Conservation (phyloP, 805 yeast genomes). For the Groenewaldozyma tartarivorans region DNA sequence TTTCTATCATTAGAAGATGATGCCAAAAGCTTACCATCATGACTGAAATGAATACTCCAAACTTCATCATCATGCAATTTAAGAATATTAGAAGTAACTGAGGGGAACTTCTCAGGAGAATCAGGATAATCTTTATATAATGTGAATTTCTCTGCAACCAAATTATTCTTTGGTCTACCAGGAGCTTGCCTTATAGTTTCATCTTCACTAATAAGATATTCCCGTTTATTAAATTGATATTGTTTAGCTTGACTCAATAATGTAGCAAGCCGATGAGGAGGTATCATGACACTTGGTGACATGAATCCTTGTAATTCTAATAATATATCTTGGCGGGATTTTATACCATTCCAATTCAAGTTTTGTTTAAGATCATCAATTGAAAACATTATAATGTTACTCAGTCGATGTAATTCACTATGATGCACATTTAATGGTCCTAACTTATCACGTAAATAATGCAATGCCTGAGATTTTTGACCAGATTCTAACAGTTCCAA, state of each 20-base stretch:
- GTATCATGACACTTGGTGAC: slow-evolving; percentile 44
- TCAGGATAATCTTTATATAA: slow-evolving; percentile 31
- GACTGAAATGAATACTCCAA: slow-evolving; percentile 75
- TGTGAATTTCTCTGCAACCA: slow-evolving; percentile 16
- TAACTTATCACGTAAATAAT: slow-evolving; percentile 31
- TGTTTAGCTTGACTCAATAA: slow-evolving; percentile 43
- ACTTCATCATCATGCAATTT: slow-evolving; percentile 59
- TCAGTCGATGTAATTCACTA: slow-evolving; percentile 22
- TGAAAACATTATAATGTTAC: slow-evolving; percentile 23
- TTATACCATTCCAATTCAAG: slow-evolving; percentile 26
- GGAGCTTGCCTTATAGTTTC: background rate
- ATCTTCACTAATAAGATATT: slow-evolving; percentile 14
- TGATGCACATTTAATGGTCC: slow-evolving; percentile 23
- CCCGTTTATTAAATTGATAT: slow-evolving; percentile 34
- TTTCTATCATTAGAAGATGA: slow-evolving; percentile 63
- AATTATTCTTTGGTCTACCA: background rate
- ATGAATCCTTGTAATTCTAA: slow-evolving; percentile 36
- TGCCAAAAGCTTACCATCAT: slow-evolving; percentile 67
- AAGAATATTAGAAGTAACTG: slow-evolving; percentile 37
- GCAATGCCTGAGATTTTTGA: slow-evolving; percentile 28
- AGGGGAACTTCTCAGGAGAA: slow-evolving; percentile 20
- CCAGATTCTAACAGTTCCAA: slow-evolving; percentile 33
- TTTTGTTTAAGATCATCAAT: slow-evolving; percentile 23
- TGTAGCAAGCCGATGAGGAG: slow-evolving; percentile 42
- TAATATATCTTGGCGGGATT: slow-evolving; percentile 35